Conservation (phyloP, 768 basidiomycete species). For the Pleurotus eryngii region DNA sequence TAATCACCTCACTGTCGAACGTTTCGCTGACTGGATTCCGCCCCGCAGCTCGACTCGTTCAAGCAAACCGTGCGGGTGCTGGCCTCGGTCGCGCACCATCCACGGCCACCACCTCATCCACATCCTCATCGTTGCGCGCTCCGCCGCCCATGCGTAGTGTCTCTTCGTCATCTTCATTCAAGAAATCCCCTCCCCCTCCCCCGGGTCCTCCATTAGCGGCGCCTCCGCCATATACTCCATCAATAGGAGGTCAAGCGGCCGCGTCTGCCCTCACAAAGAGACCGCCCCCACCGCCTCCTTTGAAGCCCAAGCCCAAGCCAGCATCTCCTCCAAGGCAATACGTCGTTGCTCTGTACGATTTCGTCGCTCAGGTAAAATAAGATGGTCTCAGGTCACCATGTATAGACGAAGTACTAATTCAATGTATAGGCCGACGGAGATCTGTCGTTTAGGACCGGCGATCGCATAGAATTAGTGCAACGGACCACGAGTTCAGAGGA, state of each 20-base stretch:
- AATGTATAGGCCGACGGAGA: conserved; percentile 77
- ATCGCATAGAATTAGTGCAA: conserved; percentile 87
- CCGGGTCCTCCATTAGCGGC: conserved; percentile 31
- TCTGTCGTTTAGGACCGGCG: conserved; percentile 84
- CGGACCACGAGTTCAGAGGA: conserved; percentile 81
- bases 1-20: background rate
- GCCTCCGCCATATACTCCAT: conserved; percentile 33
- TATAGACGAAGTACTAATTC: background rate
- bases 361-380: conserved; percentile 73
- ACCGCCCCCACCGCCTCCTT: conserved; percentile 86
- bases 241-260: conserved; percentile 20
- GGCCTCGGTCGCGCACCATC: conserved; percentile 29
- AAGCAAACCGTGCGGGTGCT: conserved; percentile 39
- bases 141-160: conserved; percentile 40
- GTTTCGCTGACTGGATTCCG: background rate
- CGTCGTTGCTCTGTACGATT: conserved; percentile 94
- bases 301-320: conserved; percentile 81
- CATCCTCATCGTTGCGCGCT: conserved; percentile 24
- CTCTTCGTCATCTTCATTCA: conserved; percentile 37
- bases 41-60: conserved; percentile 62
- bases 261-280: conserved; percentile 53
- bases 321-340: conserved; percentile 60
- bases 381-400: background rate
- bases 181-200: conserved; percentile 54
- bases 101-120: conserved; percentile 26